Base-by-base conservation (phyloP, 192 early-diverging fungal species). In the Powellomyces hirtus region DNA sequence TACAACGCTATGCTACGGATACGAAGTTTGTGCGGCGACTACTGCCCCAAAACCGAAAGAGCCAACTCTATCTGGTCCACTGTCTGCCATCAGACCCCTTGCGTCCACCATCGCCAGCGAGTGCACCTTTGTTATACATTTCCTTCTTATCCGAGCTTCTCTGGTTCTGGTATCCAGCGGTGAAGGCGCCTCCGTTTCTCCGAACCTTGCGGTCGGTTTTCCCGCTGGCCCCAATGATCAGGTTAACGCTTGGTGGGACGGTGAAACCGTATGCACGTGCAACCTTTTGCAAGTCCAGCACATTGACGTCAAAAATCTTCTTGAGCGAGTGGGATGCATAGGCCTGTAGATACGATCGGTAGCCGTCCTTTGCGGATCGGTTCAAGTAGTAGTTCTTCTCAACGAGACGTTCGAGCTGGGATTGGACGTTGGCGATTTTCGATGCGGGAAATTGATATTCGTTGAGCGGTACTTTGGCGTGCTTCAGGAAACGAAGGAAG, bases 361-460 rank as follows among this genome's bases (percentile, higher is more conserved):
- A 99, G 10, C 95, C 97, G 75, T 98, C 95, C 68, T 89, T 88
- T 14, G 95, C 97, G 16, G 92, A 94, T 70, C 94, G 88, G 84
- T 97, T 91, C 22, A 99, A 83, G 75, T 98, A 99, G 72, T 93
- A 97, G 80, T 99, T 99, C 82, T 95, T 96, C 72, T 95, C 91
- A 0, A 99, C 87, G 44, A 99, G 86, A 68, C 90, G 88, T 72
- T 99, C 97, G n/a, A 99, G 88, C 82, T 92, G 94, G 57, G 89
- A 84, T 81, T 99, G 95, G 26, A 99, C 92, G 75, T 98, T 98
- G 74, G 96, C 89, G 64, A 98, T 89, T 87, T 98, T 98, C 78
- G 73, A 86, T 1, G 83, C 78, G 44, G 94, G 95, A 83, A 99
- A 98, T 78, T 99, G 91, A 81, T 96, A 99, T 81, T 99, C 98